phyloP scores from a whole-genome alignment of 2,329 filamentous ascomycete species.

The Aspergillus quadricinctus region DNA sequence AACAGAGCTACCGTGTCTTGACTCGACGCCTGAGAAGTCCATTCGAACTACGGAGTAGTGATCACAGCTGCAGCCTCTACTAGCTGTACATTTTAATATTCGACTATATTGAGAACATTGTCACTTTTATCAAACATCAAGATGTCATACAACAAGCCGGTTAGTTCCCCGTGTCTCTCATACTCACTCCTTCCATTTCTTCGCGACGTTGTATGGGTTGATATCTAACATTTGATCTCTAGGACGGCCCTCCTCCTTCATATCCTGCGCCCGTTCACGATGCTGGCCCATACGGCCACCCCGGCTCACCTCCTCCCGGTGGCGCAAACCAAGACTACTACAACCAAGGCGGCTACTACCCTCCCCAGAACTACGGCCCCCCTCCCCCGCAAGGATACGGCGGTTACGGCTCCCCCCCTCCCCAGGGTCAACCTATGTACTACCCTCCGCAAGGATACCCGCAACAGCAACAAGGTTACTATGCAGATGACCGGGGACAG shows the following conservation, averaged over 20 bases:
- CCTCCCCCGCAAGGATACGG: conserved; percentile 27
- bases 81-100: background rate
- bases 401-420: conserved; percentile 17
- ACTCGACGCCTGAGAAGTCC: background rate
- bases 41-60: background rate
- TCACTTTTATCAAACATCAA: conserved; percentile 8
- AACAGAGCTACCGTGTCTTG: background rate
- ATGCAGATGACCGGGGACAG: conserved; percentile 30
- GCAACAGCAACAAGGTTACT: conserved; percentile 37
- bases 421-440: conserved; percentile 29
- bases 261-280: conserved; percentile 34
- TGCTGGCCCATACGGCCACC: conserved; percentile 23
- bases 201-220: background rate
- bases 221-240: background rate
- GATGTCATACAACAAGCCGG: conserved; percentile 33
- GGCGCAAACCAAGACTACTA: conserved; percentile 34
- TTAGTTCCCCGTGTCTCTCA: conserved; percentile 12
- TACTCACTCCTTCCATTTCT: background rate
- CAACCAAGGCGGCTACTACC: conserved; percentile 23
- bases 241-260: conserved; percentile 35
- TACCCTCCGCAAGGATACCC: conserved; percentile 36
- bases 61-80: background rate
- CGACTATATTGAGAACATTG: background rate
- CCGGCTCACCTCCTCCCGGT: conserved; percentile 22
- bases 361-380: conserved; percentile 23